These are phyloP conservation scores for Botrytis elliptica DNA, from an alignment of 2,329 filamentous ascomycete genomes.

Conservation along the genomic window DNA sequence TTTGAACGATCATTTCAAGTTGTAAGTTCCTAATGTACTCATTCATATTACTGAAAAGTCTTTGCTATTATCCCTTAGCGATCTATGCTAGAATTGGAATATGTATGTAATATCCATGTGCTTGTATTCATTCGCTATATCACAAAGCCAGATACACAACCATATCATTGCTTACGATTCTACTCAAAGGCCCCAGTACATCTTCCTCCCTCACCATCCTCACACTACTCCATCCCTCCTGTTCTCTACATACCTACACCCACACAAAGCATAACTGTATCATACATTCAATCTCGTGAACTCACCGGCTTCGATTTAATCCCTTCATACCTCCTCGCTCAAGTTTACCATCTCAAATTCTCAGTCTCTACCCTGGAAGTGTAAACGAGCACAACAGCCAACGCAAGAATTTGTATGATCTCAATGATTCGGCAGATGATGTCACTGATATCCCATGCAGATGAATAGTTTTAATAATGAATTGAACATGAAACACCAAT, in stretches of 20 bases:
- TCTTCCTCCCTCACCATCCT: no score
- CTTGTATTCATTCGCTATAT: no score
- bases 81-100: no score
- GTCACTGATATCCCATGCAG: neutral
- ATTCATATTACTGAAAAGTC: no score
- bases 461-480: neutral
- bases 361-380: neutral
- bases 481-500: neutral
- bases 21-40: no score
- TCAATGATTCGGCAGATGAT: neutral
- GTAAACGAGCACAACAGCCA: neutral
- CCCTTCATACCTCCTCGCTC: neutral
- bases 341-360: neutral
- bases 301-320: neutral
- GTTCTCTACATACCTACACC: no score
- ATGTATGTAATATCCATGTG: no score
- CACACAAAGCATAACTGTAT: neutral
- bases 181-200: no score
- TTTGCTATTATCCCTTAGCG: no score
- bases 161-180: no score
- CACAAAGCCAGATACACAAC: no score
- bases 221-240: no score
- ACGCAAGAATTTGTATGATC: rapidly evolving
- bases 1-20: neutral
- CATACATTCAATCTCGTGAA: neutral